Evolutionary conservation across 345 rosid genomes (phyloP).

Genomic region (Sisymbrium altissimum): DNA sequence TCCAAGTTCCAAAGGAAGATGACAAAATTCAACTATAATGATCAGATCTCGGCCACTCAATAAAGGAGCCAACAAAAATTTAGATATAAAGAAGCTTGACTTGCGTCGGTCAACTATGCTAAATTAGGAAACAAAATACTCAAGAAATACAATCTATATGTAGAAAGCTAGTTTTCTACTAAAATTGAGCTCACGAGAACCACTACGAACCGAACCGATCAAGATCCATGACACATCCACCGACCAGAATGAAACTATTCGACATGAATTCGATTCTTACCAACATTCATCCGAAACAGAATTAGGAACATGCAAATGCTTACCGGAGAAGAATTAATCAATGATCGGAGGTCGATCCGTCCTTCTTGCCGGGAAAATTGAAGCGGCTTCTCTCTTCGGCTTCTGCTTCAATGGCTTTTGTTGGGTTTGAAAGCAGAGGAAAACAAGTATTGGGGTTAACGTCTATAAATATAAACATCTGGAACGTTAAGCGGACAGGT

Average conservation of each 20-base stretch:
- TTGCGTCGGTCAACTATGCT: slow-evolving; percentile 30
- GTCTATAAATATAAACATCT: slow-evolving; percentile 20
- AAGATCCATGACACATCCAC: slow-evolving; percentile 18
- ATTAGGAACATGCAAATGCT: slow-evolving; percentile 5
- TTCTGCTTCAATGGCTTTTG: slow-evolving; percentile 1
- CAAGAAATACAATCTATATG: background rate
- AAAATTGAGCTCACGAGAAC: background rate
- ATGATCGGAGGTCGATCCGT: slow-evolving; percentile 21
- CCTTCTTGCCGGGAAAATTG: slow-evolving; percentile 1
- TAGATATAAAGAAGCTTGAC: slow-evolving; percentile 5
- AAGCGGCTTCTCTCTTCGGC: slow-evolving; percentile 8
- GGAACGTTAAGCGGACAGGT: slow-evolving; percentile 8
- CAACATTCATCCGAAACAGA: background rate
- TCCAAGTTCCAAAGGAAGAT: background rate
- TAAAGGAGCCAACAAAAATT: background rate
- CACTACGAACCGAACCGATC: background rate
- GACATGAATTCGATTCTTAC: background rate
- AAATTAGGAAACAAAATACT: slow-evolving; percentile 11
- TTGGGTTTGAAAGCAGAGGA: slow-evolving; percentile 22
- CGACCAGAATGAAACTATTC: background rate
- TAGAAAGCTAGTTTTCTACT: background rate
- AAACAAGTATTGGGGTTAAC: slow-evolving; percentile 20
- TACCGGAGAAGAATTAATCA: slow-evolving; percentile 8
- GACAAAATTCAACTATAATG: background rate
- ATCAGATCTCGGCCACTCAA: slow-evolving; percentile 5